Base-by-base conservation (phyloP, 352 stramenopile species). In the Peronospora belbahrii region DNA sequence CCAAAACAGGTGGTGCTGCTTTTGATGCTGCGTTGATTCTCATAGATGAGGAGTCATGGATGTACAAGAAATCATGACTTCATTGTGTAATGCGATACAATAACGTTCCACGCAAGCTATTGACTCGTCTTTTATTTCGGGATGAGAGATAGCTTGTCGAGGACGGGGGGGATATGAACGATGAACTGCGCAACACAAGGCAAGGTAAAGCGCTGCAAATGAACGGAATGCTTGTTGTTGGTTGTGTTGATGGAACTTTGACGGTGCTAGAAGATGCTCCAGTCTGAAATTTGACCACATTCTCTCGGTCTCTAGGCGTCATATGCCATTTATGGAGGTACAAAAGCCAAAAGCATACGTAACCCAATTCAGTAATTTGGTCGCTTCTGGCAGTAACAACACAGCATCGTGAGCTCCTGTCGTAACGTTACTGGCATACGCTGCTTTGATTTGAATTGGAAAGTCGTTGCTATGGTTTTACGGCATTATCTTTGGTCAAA, bases 161-260 rank as follows among this genome's bases (percentile, higher is more conserved):
- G n/a, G n/a, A n/a, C n/a, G n/a, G n/a, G n/a, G n/a, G n/a, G n/a
- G n/a, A n/a, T n/a, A n/a, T n/a, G n/a, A n/a, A n/a, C n/a, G n/a
- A n/a, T n/a, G n/a, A n/a, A n/a, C n/a, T n/a, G n/a, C n/a, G n/a
- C n/a, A n/a, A n/a, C n/a, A n/a, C n/a, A n/a, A n/a, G n/a, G n/a
- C n/a, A n/a, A n/a, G n/a, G n/a, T n/a, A n/a, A n/a, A n/a, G n/a
- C n/a, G n/a, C n/a, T 9, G 24, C 8, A 28, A 11, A 9, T 9
- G 48, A 62, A 68, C 42, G 59, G 33, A 52, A 76, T 66, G 27
- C 14, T 22, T 49, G 23, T 19, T 42, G n/a, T 9, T 28, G 24
- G 11, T 28, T 13, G 24, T n/a, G n/a, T n/a, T n/a, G 1, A 28
- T 28, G 1, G 24, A 7, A 28, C 24, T 28, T 28, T 28, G 24